phyloP scores from a whole-genome alignment of 306 rosid genomes.

The Luffa acutangula region DNA sequence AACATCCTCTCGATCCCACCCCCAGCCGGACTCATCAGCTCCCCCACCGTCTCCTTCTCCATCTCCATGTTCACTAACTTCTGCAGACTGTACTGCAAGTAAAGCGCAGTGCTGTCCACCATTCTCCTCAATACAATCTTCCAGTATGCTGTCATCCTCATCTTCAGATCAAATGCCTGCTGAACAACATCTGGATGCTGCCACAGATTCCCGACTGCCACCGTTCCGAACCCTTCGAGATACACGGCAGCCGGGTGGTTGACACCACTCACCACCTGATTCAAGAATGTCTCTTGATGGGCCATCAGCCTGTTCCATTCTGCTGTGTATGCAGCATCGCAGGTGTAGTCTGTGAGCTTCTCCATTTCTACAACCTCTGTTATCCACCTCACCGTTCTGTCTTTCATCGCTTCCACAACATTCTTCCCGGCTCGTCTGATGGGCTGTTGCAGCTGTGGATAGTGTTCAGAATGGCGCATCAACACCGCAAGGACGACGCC shows the following conservation, averaged over 20 bases:
- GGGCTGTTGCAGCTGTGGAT: conserved; percentile 12
- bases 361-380: conserved; percentile 14
- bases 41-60: not conserved
- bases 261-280: not conserved
- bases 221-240: not conserved
- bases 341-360: conserved; percentile 14
- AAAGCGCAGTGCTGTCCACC: conserved; percentile 15
- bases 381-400: conserved; percentile 5
- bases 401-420: conserved; percentile 6
- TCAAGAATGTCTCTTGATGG: not conserved
- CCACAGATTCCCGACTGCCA: conserved; percentile 5
- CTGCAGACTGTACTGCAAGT: conserved; percentile 11
- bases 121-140: conserved; percentile 14
- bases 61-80: conserved; percentile 14
- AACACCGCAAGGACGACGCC: conserved; percentile 5
- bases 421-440: conserved; percentile 11
- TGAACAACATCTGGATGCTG: conserved; percentile 8
- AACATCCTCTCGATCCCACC: conserved; percentile 11
- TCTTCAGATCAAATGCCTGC: conserved; percentile 15
- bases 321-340: conserved; percentile 2
- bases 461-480: conserved; percentile 14
- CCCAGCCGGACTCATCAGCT: conserved; percentile 5
- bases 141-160: conserved; percentile 17
- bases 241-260: not conserved
- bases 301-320: conserved; percentile 16